Evolutionary conservation across 345 rosid genomes (phyloP).

Genomic region (Eucalyptus brandiana): DNA sequence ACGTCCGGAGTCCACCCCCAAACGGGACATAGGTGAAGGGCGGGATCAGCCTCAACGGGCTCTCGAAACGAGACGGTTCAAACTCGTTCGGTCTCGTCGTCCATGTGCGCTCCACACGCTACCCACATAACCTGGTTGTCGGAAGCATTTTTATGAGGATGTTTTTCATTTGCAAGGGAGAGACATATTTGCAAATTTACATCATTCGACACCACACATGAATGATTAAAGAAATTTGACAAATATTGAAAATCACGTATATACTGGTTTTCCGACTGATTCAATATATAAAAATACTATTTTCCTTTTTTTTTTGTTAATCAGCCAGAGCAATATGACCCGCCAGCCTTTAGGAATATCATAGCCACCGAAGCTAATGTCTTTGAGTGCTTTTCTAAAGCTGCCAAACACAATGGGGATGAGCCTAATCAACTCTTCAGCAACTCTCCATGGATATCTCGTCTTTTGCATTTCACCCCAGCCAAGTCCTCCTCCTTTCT

Average conservation of each 20-base stretch:
- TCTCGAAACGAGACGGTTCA: too few species aligned
- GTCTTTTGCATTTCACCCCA: conserved; percentile 8
- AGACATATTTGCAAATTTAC: neutral
- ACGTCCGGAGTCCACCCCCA: too few species aligned
- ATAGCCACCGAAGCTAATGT: neutral
- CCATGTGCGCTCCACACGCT: too few species aligned
- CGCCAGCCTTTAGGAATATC: neutral
- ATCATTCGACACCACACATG: neutral
- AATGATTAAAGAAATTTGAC: neutral
- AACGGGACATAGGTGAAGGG: too few species aligned
- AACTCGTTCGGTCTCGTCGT: too few species aligned
- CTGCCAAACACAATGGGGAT: conserved; percentile 1
- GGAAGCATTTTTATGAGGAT: too few species aligned
- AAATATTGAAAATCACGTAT: neutral
- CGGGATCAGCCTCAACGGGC: too few species aligned
- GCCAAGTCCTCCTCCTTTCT: neutral
- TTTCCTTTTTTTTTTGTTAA: neutral
- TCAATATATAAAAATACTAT: neutral
- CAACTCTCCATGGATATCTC: conserved; percentile 10
- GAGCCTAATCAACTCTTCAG: conserved; percentile 11
- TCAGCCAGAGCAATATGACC: neutral
- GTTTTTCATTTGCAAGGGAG: neutral
- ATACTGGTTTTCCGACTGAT: neutral
- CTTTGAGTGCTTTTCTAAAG: conserved; percentile 3
- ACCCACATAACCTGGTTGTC: too few species aligned